These are phyloP conservation scores for Calonectria pseudoreteaudii DNA, from an alignment of 2,329 filamentous ascomycete species.

Conservation along the genomic window DNA sequence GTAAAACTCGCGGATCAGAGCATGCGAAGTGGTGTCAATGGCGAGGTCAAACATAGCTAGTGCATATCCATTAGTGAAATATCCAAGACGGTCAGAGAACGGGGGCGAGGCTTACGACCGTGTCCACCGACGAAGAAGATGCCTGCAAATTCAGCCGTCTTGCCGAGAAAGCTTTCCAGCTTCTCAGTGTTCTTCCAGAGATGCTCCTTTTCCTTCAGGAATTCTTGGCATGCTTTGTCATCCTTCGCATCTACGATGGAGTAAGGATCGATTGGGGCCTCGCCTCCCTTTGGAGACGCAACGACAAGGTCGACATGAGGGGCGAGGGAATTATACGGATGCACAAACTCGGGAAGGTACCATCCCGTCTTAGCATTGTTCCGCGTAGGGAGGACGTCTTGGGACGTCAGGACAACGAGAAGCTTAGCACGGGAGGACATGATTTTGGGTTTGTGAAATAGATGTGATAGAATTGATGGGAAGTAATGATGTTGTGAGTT, in stretches of 20 bases:
- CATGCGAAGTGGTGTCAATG: background rate
- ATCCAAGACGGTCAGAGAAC: background rate
- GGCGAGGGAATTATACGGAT: background rate
- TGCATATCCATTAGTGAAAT: background rate
- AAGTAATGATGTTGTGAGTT: background rate
- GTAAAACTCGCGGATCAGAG: slow-evolving; percentile 14
- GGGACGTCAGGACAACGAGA: background rate
- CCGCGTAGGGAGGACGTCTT: background rate
- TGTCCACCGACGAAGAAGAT: slow-evolving; percentile 13
- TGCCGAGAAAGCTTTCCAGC: slow-evolving; percentile 5
- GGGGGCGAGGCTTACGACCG: background rate
- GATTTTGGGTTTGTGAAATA: background rate
- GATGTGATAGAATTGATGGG: background rate
- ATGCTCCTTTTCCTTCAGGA: background rate
- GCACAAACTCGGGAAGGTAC: slow-evolving; percentile 6
- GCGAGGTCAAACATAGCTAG: slow-evolving; percentile 19
- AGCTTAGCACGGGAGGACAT: background rate
- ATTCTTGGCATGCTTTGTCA: background rate
- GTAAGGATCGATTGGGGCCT: background rate
- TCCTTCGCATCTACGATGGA: background rate
- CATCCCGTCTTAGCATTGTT: background rate
- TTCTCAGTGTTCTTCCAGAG: slow-evolving; percentile 11
- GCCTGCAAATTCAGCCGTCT: background rate
- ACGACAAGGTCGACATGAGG: background rate
- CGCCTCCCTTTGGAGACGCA: slow-evolving; percentile 7